Evolutionary conservation across 1,284 basidiomycete genomes (phyloP).

Genomic region (Leccinum pseudoinsigne): DNA sequence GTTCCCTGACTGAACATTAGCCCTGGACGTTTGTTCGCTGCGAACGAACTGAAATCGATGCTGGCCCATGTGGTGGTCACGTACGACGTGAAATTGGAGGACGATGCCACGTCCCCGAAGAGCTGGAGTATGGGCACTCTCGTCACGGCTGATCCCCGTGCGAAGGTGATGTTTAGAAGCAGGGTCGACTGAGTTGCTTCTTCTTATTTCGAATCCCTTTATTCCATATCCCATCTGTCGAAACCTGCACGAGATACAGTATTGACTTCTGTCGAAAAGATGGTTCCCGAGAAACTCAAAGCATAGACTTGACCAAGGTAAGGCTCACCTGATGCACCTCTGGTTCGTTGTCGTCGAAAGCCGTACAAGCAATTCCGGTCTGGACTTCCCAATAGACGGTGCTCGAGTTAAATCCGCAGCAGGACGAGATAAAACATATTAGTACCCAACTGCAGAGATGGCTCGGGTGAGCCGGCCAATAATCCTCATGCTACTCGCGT

Average conservation of each 20-base stretch:
- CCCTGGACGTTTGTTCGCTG: slow-evolving; percentile 17
- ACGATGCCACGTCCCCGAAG: slow-evolving; percentile 25
- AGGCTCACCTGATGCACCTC: not conserved
- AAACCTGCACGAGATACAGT: not conserved
- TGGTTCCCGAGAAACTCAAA: not conserved
- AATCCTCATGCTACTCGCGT: not conserved
- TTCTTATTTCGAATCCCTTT: not conserved
- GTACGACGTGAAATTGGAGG: slow-evolving; percentile 34
- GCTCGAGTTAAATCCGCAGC: not conserved
- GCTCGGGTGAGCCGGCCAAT: not conserved
- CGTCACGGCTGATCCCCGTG: not conserved
- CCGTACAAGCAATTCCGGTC: not conserved
- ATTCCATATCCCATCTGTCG: not conserved
- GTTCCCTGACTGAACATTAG: not conserved
- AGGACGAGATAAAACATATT: too few species aligned
- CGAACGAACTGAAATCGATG: slow-evolving; percentile 30
- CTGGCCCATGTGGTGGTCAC: slow-evolving; percentile 30
- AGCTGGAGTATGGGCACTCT: not conserved
- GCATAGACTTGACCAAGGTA: not conserved
- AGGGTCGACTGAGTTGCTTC: slow-evolving; percentile 2
- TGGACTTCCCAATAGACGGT: not conserved
- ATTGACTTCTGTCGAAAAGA: not conserved
- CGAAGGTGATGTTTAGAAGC: slow-evolving; percentile 22
- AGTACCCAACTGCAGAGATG: not conserved
- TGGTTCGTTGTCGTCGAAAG: not conserved